phyloP scores from a whole-genome alignment of 1,284 basidiomycete species.

The Phlebopus sp. region DNA sequence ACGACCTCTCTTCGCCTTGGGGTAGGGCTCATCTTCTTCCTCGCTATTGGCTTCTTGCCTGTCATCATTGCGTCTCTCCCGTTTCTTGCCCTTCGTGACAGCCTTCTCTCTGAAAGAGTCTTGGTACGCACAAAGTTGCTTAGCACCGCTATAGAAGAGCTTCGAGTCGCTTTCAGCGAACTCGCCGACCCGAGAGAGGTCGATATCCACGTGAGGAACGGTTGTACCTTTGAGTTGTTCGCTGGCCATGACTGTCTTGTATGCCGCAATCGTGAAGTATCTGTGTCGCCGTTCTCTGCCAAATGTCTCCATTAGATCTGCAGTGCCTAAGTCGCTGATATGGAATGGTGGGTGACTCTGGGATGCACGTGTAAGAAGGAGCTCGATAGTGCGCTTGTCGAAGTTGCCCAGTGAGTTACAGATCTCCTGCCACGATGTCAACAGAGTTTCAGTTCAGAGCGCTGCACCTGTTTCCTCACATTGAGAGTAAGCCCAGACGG shows the following conservation, averaged over 20 bases:
- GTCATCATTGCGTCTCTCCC: conserved; percentile 20
- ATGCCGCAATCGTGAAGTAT: conserved; percentile 69
- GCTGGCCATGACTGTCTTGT: conserved; percentile 49
- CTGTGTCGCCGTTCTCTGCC: conserved; percentile 79
- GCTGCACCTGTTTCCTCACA: conserved; percentile 39
- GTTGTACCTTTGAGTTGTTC: conserved; percentile 56
- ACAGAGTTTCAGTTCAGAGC: conserved; percentile 10
- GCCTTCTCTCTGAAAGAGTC: conserved; percentile 42
- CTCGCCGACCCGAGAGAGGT: conserved; percentile 50
- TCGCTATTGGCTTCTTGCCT: conserved; percentile 15
- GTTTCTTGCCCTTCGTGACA: conserved; percentile 28
- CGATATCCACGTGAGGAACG: conserved; percentile 41
- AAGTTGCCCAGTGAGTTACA: conserved; percentile 62
- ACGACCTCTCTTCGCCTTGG: conserved; percentile 38
- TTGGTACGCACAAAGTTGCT: conserved; percentile 43
- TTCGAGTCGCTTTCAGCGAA: conserved; percentile 44
- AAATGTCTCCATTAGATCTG: conserved; percentile 67
- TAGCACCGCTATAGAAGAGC: conserved; percentile 53
- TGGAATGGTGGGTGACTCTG: conserved; percentile 62
- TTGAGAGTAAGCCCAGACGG: conserved; percentile 66
- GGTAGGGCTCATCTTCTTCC: conserved; percentile 27
- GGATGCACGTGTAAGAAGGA: conserved; percentile 67
- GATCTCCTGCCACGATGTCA: conserved; percentile 53
- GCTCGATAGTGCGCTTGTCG: conserved; percentile 75
- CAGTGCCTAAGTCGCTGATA: conserved; percentile 65